Conservation (phyloP, 495 filamentous ascomycete genomes). For the Friedmanniomyces endolithicus region DNA sequence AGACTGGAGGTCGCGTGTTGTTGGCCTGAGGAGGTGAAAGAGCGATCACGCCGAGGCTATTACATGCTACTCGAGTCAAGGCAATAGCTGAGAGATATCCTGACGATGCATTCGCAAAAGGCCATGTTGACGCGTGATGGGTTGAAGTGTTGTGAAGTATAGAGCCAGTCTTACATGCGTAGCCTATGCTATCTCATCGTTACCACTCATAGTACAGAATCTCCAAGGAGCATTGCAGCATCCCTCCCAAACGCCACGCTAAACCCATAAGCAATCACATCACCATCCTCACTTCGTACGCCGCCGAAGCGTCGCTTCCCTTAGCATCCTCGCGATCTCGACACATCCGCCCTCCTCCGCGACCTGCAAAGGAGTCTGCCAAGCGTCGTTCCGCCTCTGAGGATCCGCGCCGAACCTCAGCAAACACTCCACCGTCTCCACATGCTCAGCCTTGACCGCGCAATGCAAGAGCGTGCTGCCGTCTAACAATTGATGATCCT, state of each 20-base stretch:
- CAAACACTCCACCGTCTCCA: constrained; percentile 4
- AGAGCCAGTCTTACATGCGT: background rate
- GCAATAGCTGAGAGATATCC: background rate
- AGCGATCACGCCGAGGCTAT: background rate
- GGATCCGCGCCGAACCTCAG: constrained; percentile 9
- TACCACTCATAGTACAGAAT: background rate
- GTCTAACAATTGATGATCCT: constrained; percentile 6
- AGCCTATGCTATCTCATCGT: background rate
- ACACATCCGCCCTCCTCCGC: constrained; percentile 5
- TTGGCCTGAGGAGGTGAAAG: background rate
- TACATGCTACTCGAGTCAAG: background rate
- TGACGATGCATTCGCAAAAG: no score
- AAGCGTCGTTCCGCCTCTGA: constrained; percentile 9
- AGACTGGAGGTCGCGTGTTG: background rate
- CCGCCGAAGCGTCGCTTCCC: background rate
- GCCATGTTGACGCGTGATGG: no score
- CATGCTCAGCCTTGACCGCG: constrained; percentile 1
- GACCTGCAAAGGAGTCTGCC: constrained; percentile 10
- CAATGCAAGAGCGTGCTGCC: constrained; percentile 17
- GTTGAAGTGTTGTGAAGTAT: background rate
- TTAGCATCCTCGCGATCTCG: constrained; percentile 4
- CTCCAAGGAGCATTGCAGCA: background rate
- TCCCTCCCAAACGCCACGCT: background rate
- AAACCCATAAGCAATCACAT: background rate
- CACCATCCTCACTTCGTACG: background rate